A percentile compares a stretch with the other conserved stretches of the same genome.
These are phyloP conservation scores for Sextonia rubra DNA, from an alignment of 164 flowering plant genomes.

Conservation along the genomic window DNA sequence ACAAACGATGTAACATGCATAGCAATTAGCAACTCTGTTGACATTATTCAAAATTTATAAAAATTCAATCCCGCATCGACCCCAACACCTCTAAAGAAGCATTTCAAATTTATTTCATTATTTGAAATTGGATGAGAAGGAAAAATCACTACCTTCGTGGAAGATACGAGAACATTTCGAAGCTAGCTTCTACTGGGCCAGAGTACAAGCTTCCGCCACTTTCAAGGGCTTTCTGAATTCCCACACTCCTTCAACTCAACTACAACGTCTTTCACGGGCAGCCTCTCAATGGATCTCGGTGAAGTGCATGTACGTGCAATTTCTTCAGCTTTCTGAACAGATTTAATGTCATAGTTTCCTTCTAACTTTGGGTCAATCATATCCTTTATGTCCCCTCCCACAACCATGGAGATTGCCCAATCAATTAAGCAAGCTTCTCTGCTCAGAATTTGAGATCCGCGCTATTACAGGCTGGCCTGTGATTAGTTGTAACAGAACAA, in stretches of 20 bases:
- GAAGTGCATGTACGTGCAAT: constrained; percentile 39
- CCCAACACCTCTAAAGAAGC: too few species aligned
- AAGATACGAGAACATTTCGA: too few species aligned
- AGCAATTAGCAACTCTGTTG: too few species aligned
- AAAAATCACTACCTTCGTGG: too few species aligned
- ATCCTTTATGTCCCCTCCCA: constrained; percentile 26
- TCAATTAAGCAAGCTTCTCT: constrained; percentile 21
- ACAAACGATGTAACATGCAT: too few species aligned
- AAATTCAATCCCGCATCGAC: too few species aligned
- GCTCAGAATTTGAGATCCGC: background rate
- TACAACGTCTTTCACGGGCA: constrained; percentile 31
- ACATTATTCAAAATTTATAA: too few species aligned
- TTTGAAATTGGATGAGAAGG: too few species aligned
- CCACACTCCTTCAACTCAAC: constrained; percentile 16
- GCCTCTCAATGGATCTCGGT: constrained; percentile 23
- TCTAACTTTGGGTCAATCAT: constrained; percentile 38
- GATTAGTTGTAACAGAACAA: constrained; percentile 44
- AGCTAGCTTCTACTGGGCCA: too few species aligned
- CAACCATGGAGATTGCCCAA: constrained; percentile 29
- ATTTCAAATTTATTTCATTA: too few species aligned
- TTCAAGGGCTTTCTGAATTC: constrained; percentile 9
- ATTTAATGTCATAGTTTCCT: constrained; percentile 24
- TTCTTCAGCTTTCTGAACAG: constrained; percentile 42
- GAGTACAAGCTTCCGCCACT: too few species aligned
- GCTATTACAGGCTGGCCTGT: constrained; percentile 32